Base-by-base conservation (phyloP, 768 basidiomycete genomes). In the Agaricus blazei region DNA sequence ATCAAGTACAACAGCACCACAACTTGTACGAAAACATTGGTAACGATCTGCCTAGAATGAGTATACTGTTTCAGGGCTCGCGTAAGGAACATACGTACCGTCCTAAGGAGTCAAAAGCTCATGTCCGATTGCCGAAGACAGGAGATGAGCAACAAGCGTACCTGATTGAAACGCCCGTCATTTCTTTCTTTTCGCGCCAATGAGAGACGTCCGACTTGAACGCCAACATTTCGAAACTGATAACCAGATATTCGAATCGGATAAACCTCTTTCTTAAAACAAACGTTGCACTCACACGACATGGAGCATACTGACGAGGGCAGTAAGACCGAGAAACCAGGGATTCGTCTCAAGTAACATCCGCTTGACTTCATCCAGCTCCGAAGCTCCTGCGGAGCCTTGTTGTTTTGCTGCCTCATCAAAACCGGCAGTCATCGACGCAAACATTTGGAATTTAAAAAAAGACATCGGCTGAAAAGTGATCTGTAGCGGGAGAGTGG, bases 161-260 rank as follows among this genome's bases (percentile, higher is more conserved):
- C 89, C 94, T 84, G 60, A 99, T 81, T 51, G 93, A 96, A 12
- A 99, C 95, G 11, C 97, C 97, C 57, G 90, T 88, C 70, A 98
- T 83, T 68, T 98, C 94, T 63, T 94, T 87, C 75, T 85, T 95
- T 65, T 93, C 85, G 40, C 93, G 79, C 95, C 95, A 98, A 67
- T 98, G 96, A 28, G 88, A 84, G 42, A 98, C 91, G 64, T 98
- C 96, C 27, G 84, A 88, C 66, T 90, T 91, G 82, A 98, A 98
- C 12, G 96, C 96, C 54, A 97, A 75, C 83, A 97, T 90, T 73
- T 96, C 93, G 67, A 97, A 96, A 26, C 91, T 93, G 63, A 43
- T 12, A 36, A 60, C 29, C 48, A 49, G 29, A 54, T 57, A 51
- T 31, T 29, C 24, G 42, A 24, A 43, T 45, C 48, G 96, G 95